Conservation (phyloP, 2,329 filamentous ascomycete genomes). For the Phaeosphaeria sp. region DNA sequence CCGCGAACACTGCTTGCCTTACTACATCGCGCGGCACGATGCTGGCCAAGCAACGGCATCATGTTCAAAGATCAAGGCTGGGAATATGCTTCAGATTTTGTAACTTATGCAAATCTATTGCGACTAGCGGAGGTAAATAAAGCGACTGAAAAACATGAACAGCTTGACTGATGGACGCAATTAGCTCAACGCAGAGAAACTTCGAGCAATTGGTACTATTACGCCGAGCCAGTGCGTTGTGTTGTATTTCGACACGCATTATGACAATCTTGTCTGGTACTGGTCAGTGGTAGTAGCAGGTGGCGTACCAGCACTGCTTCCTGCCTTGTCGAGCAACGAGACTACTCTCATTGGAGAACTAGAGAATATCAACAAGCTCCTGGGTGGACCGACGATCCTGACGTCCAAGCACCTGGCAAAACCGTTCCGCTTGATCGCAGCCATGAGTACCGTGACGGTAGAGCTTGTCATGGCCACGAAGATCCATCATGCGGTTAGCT, state of each 20-base stretch:
- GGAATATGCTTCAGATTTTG: conserved; percentile 2
- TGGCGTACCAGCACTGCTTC: conserved; percentile 12
- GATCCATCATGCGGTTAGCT: no score
- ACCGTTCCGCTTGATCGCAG: conserved; percentile 1
- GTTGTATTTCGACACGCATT: conserved; percentile 15
- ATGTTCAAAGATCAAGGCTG: conserved; percentile 7
- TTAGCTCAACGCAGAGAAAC: conserved; percentile 10
- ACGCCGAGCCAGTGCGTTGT: conserved; percentile 1
- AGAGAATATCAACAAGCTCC: conserved; percentile 10
- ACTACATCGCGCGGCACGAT: conserved; percentile 4
- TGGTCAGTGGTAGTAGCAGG: conserved; percentile 13
- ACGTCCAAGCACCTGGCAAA: conserved; percentile 1
- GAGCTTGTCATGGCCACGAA: no score
- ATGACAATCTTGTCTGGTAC: conserved; percentile 16
- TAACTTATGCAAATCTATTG: conserved; percentile 4
- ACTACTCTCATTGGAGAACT: conserved; percentile 6
- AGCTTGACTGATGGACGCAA: no score
- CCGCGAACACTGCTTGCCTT: conserved; percentile 7
- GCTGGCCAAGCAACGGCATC: conserved; percentile 8
- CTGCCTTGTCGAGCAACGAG: conserved; percentile 13
- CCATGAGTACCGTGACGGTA: conserved; percentile 3
- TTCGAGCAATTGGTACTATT: conserved; percentile 2
- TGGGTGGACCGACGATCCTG: conserved; percentile 2
- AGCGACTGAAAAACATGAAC: no score
- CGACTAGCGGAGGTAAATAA: neutral